Evolutionary conservation across 371 early-diverging fungal species (phyloP), one percentile per base, ranked within the genome.

Genomic region (Nematocida ironsii): DNA sequence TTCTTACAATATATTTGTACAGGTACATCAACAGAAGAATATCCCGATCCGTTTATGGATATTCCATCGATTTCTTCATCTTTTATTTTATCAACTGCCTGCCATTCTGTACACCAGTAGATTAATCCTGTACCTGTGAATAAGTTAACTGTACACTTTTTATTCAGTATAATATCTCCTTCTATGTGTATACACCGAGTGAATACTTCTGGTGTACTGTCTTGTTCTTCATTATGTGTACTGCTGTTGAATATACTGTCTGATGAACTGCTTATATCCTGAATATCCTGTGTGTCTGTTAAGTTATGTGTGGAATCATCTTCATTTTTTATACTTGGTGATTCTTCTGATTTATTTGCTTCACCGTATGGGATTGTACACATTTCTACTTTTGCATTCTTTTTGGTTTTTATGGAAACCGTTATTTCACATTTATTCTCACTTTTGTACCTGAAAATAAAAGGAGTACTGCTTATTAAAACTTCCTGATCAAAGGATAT

Each of bases 71-170:
- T 45, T 4, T 73, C 67, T 47, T 76, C 71, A 5, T 9, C 42
- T 33, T 70, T 67, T 13, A 18, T 33, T 27, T 76, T 76, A 5
- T 67, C 76, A 9, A 20, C 25, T 6, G 71, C 6, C 7, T 58
- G 18, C 80, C 80, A 78, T 2, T 70, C 71, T 6, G 27, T 48
- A 5, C 39, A 33, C 80, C 80, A 78, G 72, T 68, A 54, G 18
- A 54, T 5, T 7, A 60, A 6, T 6, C 80, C 80, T 20, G 11
- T 69, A 3, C 42, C 42, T 18, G 25, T 25, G 20, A 67, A 60
- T 5, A 70, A 11, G 0, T 5, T 6, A 4, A 78, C 23, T 39
- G 54, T 71, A 5, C 48, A 58, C 52, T 71, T 78, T 52, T 47
- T 78, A 39, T 60, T 6, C 5, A 60, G 16, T 18, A 42, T 0